A percentile compares a stretch with the other conserved stretches of the same genome.
Conservation (phyloP, 208 protist species). For the Trypanosoma vivax region DNA sequence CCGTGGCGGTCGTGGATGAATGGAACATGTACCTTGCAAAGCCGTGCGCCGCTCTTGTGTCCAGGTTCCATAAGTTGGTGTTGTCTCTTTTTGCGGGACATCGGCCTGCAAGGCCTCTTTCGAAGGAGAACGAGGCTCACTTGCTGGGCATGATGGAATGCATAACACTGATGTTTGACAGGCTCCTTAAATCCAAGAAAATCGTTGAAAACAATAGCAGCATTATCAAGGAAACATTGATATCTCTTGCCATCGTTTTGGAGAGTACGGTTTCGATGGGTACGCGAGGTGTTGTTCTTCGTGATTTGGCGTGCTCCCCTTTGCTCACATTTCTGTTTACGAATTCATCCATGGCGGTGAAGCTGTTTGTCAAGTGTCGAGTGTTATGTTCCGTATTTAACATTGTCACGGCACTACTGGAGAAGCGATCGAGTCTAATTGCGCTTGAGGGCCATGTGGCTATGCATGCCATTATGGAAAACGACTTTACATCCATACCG, state of each 20-base stretch:
- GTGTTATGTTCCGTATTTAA: slow-evolving; percentile 18
- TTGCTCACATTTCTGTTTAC: slow-evolving; percentile 17
- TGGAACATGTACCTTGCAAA: slow-evolving; percentile 14
- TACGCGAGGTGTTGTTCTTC: slow-evolving; percentile 3
- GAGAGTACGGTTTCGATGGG: slow-evolving; percentile 3
- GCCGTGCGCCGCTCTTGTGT: slow-evolving; percentile 6
- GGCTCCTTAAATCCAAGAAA: slow-evolving; percentile 1
- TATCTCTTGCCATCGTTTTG: slow-evolving; percentile 9
- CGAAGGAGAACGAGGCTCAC: slow-evolving; percentile 19
- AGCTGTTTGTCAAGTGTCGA: slow-evolving; percentile 17
- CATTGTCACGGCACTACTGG: slow-evolving; percentile 1
- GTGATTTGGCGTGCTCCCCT: slow-evolving; percentile 17
- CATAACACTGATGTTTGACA: slow-evolving; percentile 13
- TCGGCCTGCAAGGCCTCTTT: not conserved
- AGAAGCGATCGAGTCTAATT: slow-evolving; percentile 4
- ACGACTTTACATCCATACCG: slow-evolving; percentile 44
- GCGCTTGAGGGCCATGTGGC: slow-evolving; percentile 7
- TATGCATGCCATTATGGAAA: slow-evolving; percentile 13
- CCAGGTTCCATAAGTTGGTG: slow-evolving; percentile 8
- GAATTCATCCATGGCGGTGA: slow-evolving; percentile 6
- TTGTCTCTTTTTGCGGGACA: not conserved
- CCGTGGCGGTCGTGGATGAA: slow-evolving; percentile 15
- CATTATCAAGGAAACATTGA: slow-evolving; percentile 10
- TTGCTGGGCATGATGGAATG: slow-evolving; percentile 18
- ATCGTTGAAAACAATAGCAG: slow-evolving; percentile 1